Evolutionary conservation across 306 rosid species (phyloP).

Genomic region (Trichosanthes cucumerina): DNA sequence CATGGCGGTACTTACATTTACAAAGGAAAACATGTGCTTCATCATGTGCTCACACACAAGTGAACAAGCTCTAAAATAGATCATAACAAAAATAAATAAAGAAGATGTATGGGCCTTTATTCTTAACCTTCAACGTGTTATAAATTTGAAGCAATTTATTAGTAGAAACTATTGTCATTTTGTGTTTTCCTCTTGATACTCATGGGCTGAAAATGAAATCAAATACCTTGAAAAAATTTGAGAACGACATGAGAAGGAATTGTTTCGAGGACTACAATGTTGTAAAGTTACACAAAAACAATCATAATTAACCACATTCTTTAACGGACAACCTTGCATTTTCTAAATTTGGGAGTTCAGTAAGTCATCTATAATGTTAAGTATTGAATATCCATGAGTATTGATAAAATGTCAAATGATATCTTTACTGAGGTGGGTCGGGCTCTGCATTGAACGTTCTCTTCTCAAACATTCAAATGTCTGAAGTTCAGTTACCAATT

Average conservation of each 20-base stretch:
- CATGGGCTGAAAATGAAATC: background rate
- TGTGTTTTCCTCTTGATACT: background rate
- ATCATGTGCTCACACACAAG: background rate
- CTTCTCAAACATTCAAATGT: slow-evolving; percentile 83
- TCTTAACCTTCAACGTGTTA: background rate
- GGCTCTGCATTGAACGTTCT: slow-evolving; percentile 83
- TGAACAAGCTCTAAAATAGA: background rate
- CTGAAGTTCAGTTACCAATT: slow-evolving; percentile 87
- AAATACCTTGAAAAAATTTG: background rate
- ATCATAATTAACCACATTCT: background rate
- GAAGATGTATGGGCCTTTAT: background rate
- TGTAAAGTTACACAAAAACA: background rate
- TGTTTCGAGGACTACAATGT: background rate
- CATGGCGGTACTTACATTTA: slow-evolving; percentile 69
- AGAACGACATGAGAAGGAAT: background rate
- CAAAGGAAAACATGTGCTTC: background rate
- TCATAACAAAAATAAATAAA: background rate
- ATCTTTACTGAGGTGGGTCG: slow-evolving; percentile 71
- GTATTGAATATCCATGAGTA: background rate
- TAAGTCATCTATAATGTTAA: background rate
- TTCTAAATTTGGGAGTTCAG: background rate
- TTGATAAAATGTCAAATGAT: background rate
- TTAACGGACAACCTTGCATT: background rate
- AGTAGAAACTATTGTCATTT: background rate
- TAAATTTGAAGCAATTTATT: background rate